Percentiles rank a stretch among this genome's conserved stretches.
phyloP scores from a whole-genome alignment of 139 green algal genomes.

The Astrephomene gubernaculifera region DNA sequence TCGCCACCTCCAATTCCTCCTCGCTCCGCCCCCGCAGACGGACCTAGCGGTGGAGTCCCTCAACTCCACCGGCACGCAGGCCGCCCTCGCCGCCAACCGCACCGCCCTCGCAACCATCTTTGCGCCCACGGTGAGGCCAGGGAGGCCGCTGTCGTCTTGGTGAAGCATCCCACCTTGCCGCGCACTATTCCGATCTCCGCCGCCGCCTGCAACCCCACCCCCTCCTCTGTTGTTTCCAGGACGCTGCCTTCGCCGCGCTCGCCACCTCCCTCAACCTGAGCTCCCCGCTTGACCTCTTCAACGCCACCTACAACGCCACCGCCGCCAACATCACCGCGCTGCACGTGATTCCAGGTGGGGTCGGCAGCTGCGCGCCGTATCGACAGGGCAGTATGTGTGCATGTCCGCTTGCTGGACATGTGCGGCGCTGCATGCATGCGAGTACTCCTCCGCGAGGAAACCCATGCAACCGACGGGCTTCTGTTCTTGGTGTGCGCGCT shows the following conservation, averaged over 20 bases:
- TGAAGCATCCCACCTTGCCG: no score
- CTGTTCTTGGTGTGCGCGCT: no score
- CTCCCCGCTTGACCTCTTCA: conserved; percentile 34
- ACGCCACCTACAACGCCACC: conserved; percentile 25
- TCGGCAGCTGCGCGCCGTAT: no score
- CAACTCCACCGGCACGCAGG: conserved; percentile 13
- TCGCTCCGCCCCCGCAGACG: background rate
- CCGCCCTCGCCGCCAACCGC: background rate
- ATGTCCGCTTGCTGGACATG: no score
- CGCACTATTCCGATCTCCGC: no score
- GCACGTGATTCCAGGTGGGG: conserved; percentile 31
- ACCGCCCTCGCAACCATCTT: conserved; percentile 18
- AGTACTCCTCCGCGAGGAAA: no score
- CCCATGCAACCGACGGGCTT: no score
- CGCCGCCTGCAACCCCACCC: background rate
- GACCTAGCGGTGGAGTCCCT: background rate
- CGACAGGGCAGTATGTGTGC: no score
- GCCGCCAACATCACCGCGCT: conserved; percentile 41
- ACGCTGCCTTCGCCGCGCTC: background rate
- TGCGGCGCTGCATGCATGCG: no score
- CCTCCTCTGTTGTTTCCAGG: background rate
- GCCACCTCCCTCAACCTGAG: background rate
- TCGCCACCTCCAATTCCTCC: background rate
- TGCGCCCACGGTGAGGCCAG: conserved; percentile 21
- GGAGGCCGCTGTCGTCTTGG: no score